phyloP scores from a whole-genome alignment of 768 basidiomycete genomes.

The Termitomyces sp. region DNA sequence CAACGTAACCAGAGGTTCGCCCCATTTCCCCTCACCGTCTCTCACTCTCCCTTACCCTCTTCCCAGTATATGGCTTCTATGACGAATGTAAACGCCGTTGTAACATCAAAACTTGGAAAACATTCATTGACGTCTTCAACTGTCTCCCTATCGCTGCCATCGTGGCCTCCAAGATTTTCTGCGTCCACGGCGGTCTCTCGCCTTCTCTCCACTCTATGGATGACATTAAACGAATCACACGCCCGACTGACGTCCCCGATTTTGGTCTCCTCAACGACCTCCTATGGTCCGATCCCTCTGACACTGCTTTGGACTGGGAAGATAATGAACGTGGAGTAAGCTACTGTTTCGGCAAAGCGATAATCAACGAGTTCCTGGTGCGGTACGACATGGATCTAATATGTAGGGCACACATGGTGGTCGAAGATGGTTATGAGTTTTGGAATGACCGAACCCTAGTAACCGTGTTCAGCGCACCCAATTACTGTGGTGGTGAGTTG shows the following conservation, averaged over 20 bases:
- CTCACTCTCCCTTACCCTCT: slow-evolving; percentile 13
- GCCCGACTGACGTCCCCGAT: slow-evolving; percentile 98
- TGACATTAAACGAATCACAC: slow-evolving; percentile 95
- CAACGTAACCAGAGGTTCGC: slow-evolving; percentile 91
- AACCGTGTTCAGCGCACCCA: slow-evolving; percentile 98
- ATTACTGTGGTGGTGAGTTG: slow-evolving; percentile 88
- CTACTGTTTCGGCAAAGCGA: slow-evolving; percentile 97
- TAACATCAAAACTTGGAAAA: slow-evolving; percentile 99
- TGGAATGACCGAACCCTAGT: slow-evolving; percentile 99
- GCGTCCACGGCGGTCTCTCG: slow-evolving; percentile 94
- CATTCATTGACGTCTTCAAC: slow-evolving; percentile 99
- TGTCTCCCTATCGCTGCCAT: slow-evolving; percentile 97
- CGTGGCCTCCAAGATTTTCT: slow-evolving; percentile 99
- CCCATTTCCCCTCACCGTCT: slow-evolving; percentile 1
- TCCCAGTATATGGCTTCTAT: slow-evolving; percentile 95
- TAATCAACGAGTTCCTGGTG: slow-evolving; percentile 94
- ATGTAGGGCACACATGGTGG: slow-evolving; percentile 99
- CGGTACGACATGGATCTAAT: slow-evolving; percentile 99
- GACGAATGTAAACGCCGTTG: slow-evolving; percentile 99
- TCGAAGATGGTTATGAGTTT: slow-evolving; percentile 99
- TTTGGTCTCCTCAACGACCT: slow-evolving; percentile 96
- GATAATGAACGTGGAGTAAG: slow-evolving; percentile 99
- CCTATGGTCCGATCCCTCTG: slow-evolving; percentile 97
- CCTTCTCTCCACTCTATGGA: slow-evolving; percentile 95
- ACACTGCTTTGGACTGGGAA: slow-evolving; percentile 98